Base-by-base conservation (phyloP, 768 basidiomycete species). In the Cystobasidium ongulense region DNA sequence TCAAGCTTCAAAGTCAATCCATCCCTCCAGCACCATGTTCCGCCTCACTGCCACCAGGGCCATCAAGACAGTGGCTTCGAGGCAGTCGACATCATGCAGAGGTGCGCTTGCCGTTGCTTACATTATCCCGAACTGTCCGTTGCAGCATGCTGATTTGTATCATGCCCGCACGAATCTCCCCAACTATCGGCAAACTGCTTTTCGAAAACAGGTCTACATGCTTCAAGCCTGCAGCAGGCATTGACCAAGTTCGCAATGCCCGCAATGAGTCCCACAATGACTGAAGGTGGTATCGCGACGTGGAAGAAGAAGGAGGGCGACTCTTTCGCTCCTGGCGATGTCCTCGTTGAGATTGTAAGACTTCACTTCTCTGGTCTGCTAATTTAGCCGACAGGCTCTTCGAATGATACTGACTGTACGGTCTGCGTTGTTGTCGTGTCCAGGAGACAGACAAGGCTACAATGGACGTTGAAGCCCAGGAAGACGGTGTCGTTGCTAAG, bases 201-300 rank as follows among this genome's bases (percentile, higher is more conserved):
- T 35, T 3, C 8, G 17, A 4, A 27, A 27, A 10, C 65, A 67
- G 65, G 43, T 27, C 84, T 97, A 67, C 91, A 93, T 84, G 85
- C 86, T 79, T 93, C 94, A 35, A 85, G 88, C 68, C 86, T 87
- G 75, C 84, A 89, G 78, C 83, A 85, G 83, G 93, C 89, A 43
- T 86, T 98, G 77, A 84, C 90, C 74, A 91, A 88, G 81, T 94
- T 97, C 84, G 84, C 88, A 76, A 94, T 96, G 92, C 94, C 93
- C 73, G 93, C 96, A 78, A 99, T 98, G 95, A 95, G 92, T 76
- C 96, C 96, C 36, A 99, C 96, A 73, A 99, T 99, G 96, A 93
- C 93, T 1, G 96, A 98, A 84, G 96, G 96, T 76, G 96, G 95
- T 76, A 96, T 99, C 81, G 90, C 95, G 57, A 85, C 86, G 36